A percentile compares a stretch with the other conserved stretches of the same genome.
These are phyloP conservation scores for Lycium barbarum DNA, from an alignment of 257 asterid genomes.

Conservation along the genomic window DNA sequence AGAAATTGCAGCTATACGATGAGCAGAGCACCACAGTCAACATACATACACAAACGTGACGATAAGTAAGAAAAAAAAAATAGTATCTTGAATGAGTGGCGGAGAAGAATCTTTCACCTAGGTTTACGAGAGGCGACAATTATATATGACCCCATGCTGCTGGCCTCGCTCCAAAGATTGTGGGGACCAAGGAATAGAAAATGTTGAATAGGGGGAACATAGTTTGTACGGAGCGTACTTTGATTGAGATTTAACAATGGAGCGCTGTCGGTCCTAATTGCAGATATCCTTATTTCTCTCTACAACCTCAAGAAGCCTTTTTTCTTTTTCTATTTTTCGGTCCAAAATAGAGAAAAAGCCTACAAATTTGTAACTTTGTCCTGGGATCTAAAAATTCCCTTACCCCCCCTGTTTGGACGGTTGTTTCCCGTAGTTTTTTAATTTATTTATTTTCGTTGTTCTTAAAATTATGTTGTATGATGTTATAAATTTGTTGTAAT, in stretches of 20 bases:
- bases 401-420: no score
- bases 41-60: no score
- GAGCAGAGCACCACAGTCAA: background rate
- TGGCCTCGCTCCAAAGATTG: background rate
- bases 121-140: background rate
- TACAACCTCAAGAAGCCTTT: background rate
- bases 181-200: slow-evolving; percentile 21
- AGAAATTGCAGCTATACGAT: background rate
- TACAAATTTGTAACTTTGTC: no score
- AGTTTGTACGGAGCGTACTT: slow-evolving; percentile 1
- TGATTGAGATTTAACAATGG: slow-evolving; percentile 11
- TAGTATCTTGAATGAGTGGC: background rate
- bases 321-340: background rate
- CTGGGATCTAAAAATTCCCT: no score
- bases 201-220: background rate
- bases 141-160: slow-evolving; percentile 22
- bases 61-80: background rate
- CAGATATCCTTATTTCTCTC: background rate
- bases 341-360: background rate
- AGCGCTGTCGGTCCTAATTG: background rate
- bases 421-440: no score
- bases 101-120: background rate
- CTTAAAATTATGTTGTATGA: no score
- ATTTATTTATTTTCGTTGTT: no score
- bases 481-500: no score